A percentile compares a stretch with the other conserved stretches of the same genome.
Conservation (phyloP, 2,329 filamentous ascomycete genomes). For the Hypomyces perniciosus region DNA sequence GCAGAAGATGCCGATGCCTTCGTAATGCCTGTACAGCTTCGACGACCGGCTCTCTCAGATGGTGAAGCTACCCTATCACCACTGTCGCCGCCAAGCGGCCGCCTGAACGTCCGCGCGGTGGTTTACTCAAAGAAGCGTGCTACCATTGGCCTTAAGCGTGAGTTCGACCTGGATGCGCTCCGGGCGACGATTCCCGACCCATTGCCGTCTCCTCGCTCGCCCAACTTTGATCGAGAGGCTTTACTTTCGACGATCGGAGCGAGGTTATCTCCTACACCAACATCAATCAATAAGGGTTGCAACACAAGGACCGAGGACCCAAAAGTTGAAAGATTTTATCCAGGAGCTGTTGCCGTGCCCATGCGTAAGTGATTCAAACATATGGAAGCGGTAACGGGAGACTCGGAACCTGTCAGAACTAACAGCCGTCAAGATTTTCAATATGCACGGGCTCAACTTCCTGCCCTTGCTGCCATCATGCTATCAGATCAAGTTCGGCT, state of each 20-base stretch:
- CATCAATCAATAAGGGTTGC: not conserved
- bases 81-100: conserved; percentile 4
- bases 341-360: conserved; percentile 3
- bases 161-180: conserved; percentile 44
- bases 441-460: conserved; percentile 36
- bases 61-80: not conserved
- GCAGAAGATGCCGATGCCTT: conserved; percentile 18
- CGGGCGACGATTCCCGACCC: conserved; percentile 39
- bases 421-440: conserved; percentile 19
- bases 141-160: conserved; percentile 43
- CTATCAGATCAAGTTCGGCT: conserved; percentile 45
- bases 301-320: not conserved
- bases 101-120: conserved; percentile 22
- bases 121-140: conserved; percentile 31
- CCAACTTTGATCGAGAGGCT: conserved; percentile 15
- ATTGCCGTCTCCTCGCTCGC: conserved; percentile 15
- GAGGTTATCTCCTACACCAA: not conserved
- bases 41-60: conserved; percentile 6
- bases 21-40: conserved; percentile 22
- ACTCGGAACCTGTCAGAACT: not conserved
- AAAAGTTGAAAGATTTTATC: not conserved
- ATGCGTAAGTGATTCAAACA: conserved; percentile 12
- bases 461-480: conserved; percentile 49
- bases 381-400: too few species aligned
- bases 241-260: conserved; percentile 12